Base-by-base conservation (phyloP, 2,329 filamentous ascomycete genomes). In the Alternaria conjuncta region DNA sequence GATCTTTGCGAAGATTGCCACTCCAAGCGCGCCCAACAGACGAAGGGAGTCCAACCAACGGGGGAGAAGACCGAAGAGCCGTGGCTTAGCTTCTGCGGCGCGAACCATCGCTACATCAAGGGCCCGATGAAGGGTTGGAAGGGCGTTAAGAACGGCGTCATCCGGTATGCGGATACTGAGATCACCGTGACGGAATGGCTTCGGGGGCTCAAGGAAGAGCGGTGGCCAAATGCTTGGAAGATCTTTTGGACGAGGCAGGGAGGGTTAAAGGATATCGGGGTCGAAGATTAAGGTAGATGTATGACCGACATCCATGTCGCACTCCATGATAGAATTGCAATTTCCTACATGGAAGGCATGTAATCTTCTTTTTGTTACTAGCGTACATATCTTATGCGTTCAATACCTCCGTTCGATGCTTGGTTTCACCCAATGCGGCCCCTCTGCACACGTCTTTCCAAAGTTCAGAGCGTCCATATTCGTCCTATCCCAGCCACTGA, bases 181-280 rank as follows among this genome's bases (percentile, higher is more conserved):
- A 15, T 69, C 3, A 15, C 61, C 9, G 66, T 74, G 11, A 60
- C 55, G 41, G 63, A 64, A 1, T 74, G 69, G 70, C 21, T 73
- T 9, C 57, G 55, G 30, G 60, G 53, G 9, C 28, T 71, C 30
- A 67, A 71, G 51, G 63, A 71, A 36, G 61, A 65, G 21, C 63
- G 60, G 32, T 75, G 69, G 72, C 49, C 32, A 15, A 57, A 63
- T 21, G 71, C 69, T 25, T 75, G 71, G 71, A 61, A 67, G 28
- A 45, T 10, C 12, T 72, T 62, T 44, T 74, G 69, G 71, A 53
- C 47, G 12, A 62, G 36, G 32, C 61, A 68, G 36, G 63, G 60
- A 25, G 62, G 64, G 6, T 45, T 68, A 32, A 66, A 60, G 55
- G 53, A 71, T 61, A 55, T 71, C 20, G 61, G 47, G 2, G 7